Conservation (phyloP, 305 asterid species). For the Withania somnifera region DNA sequence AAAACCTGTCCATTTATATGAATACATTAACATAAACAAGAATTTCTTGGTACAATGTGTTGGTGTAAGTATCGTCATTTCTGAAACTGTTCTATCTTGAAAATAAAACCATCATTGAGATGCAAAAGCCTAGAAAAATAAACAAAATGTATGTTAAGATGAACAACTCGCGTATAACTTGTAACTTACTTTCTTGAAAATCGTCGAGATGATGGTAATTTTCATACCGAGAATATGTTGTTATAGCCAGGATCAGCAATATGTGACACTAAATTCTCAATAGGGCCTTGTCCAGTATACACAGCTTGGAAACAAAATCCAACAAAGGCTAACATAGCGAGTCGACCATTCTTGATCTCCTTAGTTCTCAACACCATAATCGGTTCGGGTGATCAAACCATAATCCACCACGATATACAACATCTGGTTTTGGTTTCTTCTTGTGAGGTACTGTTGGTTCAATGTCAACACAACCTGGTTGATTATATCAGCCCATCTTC, state of each 20-base stretch:
- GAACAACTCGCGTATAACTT: background rate
- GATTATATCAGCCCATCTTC: constrained; percentile 80
- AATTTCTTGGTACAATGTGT: constrained; percentile 5
- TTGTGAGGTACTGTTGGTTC: constrained; percentile 50
- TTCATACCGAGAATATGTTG: constrained; percentile 55
- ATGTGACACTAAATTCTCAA: constrained; percentile 60
- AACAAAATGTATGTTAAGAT: background rate
- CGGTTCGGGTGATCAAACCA: constrained; percentile 83
- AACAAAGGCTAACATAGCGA: constrained; percentile 75
- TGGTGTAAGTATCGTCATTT: background rate
- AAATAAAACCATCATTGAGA: constrained; percentile 27
- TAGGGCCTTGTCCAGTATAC: constrained; percentile 58
- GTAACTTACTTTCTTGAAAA: background rate
- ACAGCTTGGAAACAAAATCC: constrained; percentile 80
- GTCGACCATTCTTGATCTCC: constrained; percentile 78
- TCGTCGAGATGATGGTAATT: background rate
- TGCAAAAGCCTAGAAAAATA: constrained; percentile 48
- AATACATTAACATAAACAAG: background rate
- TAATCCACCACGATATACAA: constrained; percentile 79
- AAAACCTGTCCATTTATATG: background rate
- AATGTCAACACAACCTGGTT: constrained; percentile 75
- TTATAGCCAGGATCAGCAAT: constrained; percentile 80
- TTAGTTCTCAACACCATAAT: constrained; percentile 75
- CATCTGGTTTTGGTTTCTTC: constrained; percentile 56
- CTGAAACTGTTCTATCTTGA: background rate